Percentiles rank a stretch among this genome's conserved stretches.
Evolutionary conservation across 2,329 filamentous ascomycete species (phyloP).

Genomic region (Epichloe brachyelytri): DNA sequence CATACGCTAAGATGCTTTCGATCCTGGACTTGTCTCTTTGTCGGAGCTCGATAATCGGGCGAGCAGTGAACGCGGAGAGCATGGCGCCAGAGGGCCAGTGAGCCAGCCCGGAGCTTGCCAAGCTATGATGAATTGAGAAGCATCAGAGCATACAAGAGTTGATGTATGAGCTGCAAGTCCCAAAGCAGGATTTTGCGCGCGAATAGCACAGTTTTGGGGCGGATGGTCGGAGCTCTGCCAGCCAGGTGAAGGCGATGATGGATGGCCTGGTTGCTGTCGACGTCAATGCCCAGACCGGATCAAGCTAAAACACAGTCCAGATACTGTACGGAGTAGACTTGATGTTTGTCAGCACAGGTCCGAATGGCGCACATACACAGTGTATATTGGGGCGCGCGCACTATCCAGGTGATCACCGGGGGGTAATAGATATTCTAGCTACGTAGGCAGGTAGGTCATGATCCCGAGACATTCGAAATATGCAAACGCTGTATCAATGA

Average conservation of each 20-base stretch:
- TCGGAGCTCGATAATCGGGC: slow-evolving; percentile 92
- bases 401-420: neutral
- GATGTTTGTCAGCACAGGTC: too few relatives aligned
- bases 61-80: slow-evolving; percentile 95
- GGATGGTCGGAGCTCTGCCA: neutral
- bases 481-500: neutral
- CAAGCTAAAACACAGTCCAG: neutral
- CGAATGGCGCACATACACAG: neutral
- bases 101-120: slow-evolving; percentile 27
- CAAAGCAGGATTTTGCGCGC: neutral
- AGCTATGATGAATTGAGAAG: slow-evolving; percentile 15
- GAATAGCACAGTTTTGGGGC: neutral
- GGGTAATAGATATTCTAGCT: neutral
- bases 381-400: neutral
- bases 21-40: slow-evolving; percentile 93
- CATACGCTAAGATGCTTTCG: slow-evolving; percentile 86
- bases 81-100: slow-evolving; percentile 43
- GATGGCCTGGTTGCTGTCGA: neutral
- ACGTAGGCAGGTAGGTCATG: neutral
- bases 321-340: neutral
- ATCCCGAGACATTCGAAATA: too few relatives aligned
- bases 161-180: neutral
- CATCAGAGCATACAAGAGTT: neutral
- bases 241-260: neutral
- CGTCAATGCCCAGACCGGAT: neutral